Evolutionary conservation across 1,139 yeast genomes (phyloP).

Genomic region (Taphrina flavorubra): DNA sequence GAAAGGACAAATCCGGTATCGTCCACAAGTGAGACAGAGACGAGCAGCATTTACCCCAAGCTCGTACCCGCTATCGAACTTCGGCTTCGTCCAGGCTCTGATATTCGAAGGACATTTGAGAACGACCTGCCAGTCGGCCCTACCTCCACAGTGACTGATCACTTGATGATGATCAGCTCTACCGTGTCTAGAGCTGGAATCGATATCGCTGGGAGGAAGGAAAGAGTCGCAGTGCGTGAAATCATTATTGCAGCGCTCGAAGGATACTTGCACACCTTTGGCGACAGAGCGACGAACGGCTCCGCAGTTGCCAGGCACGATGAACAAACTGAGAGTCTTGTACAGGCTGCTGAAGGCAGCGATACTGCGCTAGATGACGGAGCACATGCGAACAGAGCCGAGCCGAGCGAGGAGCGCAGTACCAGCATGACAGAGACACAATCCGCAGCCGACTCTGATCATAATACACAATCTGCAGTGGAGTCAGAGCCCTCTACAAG

Average conservation of each 20-base stretch:
- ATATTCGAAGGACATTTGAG: slow-evolving; percentile 2
- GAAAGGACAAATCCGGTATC: slow-evolving; percentile 5
- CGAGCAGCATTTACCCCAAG: not conserved
- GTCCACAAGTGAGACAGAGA: not conserved
- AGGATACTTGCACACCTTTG: not conserved
- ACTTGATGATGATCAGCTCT: slow-evolving; percentile 2
- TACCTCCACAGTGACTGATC: not conserved
- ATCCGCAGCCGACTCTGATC: not conserved
- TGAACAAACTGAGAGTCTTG: not conserved
- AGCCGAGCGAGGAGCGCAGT: not conserved
- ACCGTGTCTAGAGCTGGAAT: slow-evolving; percentile 14
- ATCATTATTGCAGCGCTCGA: not conserved
- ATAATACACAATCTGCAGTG: not conserved
- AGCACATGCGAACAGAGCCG: not conserved
- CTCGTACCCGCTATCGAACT: slow-evolving; percentile 1
- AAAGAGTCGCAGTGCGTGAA: slow-evolving; percentile 19
- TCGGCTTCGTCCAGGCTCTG: not conserved
- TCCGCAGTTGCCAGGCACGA: not conserved
- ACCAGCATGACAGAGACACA: not conserved
- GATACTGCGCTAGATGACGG: not conserved
- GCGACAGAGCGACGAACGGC: not conserved
- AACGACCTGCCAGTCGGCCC: slow-evolving; percentile 4
- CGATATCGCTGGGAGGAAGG: slow-evolving; percentile 26
- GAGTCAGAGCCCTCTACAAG: not conserved
- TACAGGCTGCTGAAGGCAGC: not conserved